Percentiles rank a stretch among this genome's conserved stretches.
phyloP scores from a whole-genome alignment of 225 moss, liverwort and hornwort species.

The Sphagnum tenellum region DNA sequence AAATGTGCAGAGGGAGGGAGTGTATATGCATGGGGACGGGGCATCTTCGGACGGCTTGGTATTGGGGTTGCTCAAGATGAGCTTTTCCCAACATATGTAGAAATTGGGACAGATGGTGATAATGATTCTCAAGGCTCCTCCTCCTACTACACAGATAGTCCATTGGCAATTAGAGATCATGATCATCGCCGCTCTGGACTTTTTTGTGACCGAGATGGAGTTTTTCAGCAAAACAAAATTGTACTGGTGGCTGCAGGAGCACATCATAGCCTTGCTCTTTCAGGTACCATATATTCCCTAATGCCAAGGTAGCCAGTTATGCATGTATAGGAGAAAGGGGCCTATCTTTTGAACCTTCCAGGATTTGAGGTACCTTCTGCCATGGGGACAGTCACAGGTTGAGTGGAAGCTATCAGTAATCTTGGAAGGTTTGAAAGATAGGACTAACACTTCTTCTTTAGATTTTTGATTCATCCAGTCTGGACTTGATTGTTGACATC shows the following conservation, averaged over 20 bases:
- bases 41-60: conserved; percentile 46
- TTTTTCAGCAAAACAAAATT: conserved; percentile 13
- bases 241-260: conserved; percentile 43
- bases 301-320: too few species aligned
- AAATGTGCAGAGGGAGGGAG: conserved; percentile 37
- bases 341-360: too few species aligned
- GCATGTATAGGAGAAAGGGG: too few species aligned
- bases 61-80: conserved; percentile 47
- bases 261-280: conserved; percentile 53
- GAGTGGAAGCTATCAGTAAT: too few species aligned
- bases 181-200: conserved; percentile 12
- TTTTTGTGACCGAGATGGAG: conserved; percentile 21
- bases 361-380: too few species aligned
- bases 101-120: conserved; percentile 19
- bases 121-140: conserved; percentile 20
- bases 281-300: conserved; percentile 14
- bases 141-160: conserved; percentile 21
- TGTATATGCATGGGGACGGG: conserved; percentile 57
- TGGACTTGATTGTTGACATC: too few species aligned
- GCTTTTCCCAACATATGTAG: conserved; percentile 39
- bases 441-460: too few species aligned
- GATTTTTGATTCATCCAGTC: too few species aligned
- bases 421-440: too few species aligned
- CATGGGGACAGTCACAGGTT: too few species aligned
- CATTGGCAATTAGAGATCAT: conserved; percentile 13